A percentile compares a stretch with the other conserved stretches of the same genome.
phyloP scores from a whole-genome alignment of 2,329 filamentous ascomycete species.

The Xylaria sp. region DNA sequence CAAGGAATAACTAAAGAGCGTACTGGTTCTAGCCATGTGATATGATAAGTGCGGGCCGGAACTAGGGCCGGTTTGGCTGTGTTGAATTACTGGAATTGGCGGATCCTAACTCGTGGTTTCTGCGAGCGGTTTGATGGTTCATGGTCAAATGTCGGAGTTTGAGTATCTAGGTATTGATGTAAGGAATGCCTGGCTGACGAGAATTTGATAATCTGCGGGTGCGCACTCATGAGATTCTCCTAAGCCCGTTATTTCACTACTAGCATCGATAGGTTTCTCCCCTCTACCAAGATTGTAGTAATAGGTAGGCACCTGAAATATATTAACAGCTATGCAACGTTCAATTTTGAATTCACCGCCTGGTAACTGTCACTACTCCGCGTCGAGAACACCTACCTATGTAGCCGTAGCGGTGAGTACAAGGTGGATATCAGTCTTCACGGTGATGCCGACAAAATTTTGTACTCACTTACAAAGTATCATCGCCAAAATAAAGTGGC shows the following conservation, averaged over 20 bases:
- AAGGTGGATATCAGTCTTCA: neutral
- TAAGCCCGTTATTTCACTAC: neutral
- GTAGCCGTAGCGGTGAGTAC: neutral
- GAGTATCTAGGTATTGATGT: no score
- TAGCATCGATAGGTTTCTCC: no score
- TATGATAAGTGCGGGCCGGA: slow-evolving; percentile 1
- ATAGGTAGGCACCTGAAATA: no score
- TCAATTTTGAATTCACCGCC: neutral
- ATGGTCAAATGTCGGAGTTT: neutral
- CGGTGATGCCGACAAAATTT: slow-evolving; percentile 17
- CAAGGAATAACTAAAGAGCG: slow-evolving; percentile 3
- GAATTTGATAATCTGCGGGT: neutral
- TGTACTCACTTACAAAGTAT: neutral
- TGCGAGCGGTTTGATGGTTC: neutral
- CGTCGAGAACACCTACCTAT: neutral
- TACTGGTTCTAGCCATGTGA: neutral
- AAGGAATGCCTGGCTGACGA: neutral
- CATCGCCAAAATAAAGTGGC: neutral
- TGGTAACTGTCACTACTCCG: neutral
- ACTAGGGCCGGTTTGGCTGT: neutral
- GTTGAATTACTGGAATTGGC: neutral
- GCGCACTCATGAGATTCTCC: neutral
- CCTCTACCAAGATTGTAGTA: no score
- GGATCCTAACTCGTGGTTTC: neutral
- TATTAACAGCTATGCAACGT: slow-evolving; percentile 10